Evolutionary conservation across 2,329 filamentous ascomycete genomes (phyloP), one percentile per base, ranked within the genome.

Genomic region (Samsoniella hepiali): DNA sequence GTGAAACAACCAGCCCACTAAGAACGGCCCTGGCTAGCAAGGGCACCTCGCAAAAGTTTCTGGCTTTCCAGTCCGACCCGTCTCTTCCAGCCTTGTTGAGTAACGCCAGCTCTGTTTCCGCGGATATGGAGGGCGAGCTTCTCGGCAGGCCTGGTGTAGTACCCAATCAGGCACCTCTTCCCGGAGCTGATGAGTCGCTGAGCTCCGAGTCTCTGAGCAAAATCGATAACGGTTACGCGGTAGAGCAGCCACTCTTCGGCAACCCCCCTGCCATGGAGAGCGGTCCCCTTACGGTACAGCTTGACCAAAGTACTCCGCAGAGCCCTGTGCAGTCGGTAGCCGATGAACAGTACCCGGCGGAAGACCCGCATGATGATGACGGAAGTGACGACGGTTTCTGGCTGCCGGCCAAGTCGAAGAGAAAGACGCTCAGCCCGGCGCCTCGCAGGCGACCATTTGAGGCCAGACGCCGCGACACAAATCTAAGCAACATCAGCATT

Each of bases 11-110:
- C 5, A 84, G 82, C 65, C 82, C 83, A 5, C 73, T 81, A 5
- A 79, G 77, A 27, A 74, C 76, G 2, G 76, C 76, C 50, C 72
- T 72, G 7, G 72, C 76, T 5, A 74, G 74, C 29, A 78, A 78
- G 65, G 76, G 75, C n/a, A 71, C 76, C 1, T 77, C 79, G 3
- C 81, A 82, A 6, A 76, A 79, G 9, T 81, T 82, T 68, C 69
- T 82, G 17, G 78, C 77, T 3, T 88, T 87, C 71, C 84, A 84
- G 62, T 88, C 86, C 3, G 86, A 88, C 59, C 86, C 85, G 0
- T 89, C 86, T 5, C 74, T 89, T 3, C 86, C 86, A 11, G 85
- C 86, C 7, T 75, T 88, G 8, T 77, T 88, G 11, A 88, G 86
- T 63, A 84, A 86, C 11, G 84, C 85, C 9, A 88, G 85, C 69